Conservation (phyloP, 2,329 filamentous ascomycete species). For the Botryotinia narcissicola region DNA sequence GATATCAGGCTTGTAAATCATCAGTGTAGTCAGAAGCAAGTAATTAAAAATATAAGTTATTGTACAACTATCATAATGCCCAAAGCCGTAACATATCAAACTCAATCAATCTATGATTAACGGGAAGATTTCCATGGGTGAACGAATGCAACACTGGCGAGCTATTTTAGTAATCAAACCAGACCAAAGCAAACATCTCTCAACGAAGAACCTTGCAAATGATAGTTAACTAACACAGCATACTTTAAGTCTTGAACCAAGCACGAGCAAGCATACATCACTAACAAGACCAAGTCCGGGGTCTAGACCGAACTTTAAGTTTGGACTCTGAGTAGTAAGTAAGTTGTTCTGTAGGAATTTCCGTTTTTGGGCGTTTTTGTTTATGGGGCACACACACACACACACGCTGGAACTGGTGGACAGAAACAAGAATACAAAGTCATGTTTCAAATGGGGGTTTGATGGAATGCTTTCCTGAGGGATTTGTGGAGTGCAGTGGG, state of each 20-base stretch:
- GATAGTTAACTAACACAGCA: background rate
- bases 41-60: background rate
- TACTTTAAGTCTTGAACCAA: background rate
- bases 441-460: background rate
- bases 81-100: background rate
- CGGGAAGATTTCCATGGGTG: background rate
- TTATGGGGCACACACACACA: background rate
- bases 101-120: background rate
- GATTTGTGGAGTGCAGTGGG: too few relatives aligned
- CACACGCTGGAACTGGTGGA: background rate
- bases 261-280: background rate
- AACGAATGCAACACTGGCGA: background rate
- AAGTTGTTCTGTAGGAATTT: background rate
- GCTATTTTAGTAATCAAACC: background rate
- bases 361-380: background rate
- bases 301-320: background rate
- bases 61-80: background rate
- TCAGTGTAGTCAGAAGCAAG: background rate
- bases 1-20: background rate
- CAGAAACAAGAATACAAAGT: background rate
- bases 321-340: background rate
- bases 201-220: background rate
- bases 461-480: background rate
- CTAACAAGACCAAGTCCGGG: background rate
- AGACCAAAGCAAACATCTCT: background rate